Percentiles rank a stretch among this genome's conserved stretches.
Evolutionary conservation across 352 stramenopile genomes (phyloP).

Genomic region (Thalassiosira oceanica): DNA sequence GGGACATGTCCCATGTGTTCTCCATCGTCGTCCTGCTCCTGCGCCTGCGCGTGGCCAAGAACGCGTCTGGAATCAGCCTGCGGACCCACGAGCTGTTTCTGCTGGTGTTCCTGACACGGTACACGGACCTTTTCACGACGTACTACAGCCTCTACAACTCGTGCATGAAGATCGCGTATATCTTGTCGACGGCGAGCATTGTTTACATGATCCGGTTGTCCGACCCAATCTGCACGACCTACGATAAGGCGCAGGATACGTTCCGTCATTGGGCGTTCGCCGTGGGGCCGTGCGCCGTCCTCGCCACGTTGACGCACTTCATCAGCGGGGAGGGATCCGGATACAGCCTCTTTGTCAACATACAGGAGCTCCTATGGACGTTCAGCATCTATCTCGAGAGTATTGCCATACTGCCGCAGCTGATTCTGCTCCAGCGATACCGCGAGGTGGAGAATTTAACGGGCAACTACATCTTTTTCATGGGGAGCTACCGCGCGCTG

Average conservation of each 20-base stretch:
- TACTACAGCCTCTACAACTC: constrained; percentile 96
- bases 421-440: constrained; percentile 98
- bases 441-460: constrained; percentile 98
- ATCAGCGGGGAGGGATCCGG: constrained; percentile 73
- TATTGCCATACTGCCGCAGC: constrained; percentile 97
- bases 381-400: constrained; percentile 99
- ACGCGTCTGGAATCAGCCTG: constrained; percentile 93
- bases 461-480: constrained; percentile 98
- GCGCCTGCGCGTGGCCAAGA: constrained; percentile 90
- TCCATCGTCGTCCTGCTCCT: constrained; percentile 98
- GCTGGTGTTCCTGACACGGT: constrained; percentile 97
- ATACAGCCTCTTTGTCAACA: constrained; percentile 44
- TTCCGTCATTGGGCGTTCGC: constrained; percentile 98
- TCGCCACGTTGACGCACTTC: constrained; percentile 94
- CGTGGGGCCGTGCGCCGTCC: constrained; percentile 90
- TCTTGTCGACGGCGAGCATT: constrained; percentile 93
- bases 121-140: constrained; percentile 96
- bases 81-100: constrained; percentile 99
- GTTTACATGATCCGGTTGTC: constrained; percentile 97
- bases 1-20: constrained; percentile 98
- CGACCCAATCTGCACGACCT: constrained; percentile 95
- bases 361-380: constrained; percentile 93
- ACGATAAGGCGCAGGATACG: constrained; percentile 98
- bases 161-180: constrained; percentile 98
- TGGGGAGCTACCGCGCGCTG: constrained; percentile 95